Conservation (phyloP, 2,329 filamentous ascomycete genomes). For the Aspergillus sergii region DNA sequence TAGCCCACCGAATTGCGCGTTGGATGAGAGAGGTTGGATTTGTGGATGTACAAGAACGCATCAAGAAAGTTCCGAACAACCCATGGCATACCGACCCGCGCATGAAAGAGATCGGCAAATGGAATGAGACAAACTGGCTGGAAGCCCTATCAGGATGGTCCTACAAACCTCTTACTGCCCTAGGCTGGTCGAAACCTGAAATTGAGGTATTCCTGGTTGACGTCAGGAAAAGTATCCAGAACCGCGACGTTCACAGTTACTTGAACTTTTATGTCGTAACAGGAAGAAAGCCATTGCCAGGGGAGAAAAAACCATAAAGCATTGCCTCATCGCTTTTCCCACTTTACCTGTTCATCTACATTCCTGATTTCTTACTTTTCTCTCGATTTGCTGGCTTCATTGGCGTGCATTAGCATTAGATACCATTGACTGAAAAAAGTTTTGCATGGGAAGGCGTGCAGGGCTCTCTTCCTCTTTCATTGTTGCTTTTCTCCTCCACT, state of each 20-base stretch:
- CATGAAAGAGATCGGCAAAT: slow-evolving; percentile 52
- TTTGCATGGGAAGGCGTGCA: slow-evolving; percentile 29
- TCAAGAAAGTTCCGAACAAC: slow-evolving; percentile 57
- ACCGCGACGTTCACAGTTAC: slow-evolving; percentile 46
- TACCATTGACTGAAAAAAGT: slow-evolving; percentile 27
- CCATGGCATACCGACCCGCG: slow-evolving; percentile 54
- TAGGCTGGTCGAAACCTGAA: slow-evolving; percentile 49
- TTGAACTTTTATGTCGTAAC: slow-evolving; percentile 43
- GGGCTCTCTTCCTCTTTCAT: slow-evolving; percentile 11
- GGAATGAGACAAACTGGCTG: slow-evolving; percentile 51
- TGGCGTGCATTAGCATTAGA: slow-evolving; percentile 31
- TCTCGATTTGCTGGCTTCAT: slow-evolving; percentile 16
- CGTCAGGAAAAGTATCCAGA: slow-evolving; percentile 45
- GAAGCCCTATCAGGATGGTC: slow-evolving; percentile 47
- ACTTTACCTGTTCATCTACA: slow-evolving; percentile 2
- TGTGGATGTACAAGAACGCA: slow-evolving; percentile 56
- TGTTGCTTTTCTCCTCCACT: not conserved
- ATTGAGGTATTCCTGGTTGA: slow-evolving; percentile 51
- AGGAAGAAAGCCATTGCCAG: slow-evolving; percentile 35
- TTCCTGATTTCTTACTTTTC: slow-evolving; percentile 9
- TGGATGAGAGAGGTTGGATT: slow-evolving; percentile 62
- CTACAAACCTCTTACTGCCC: slow-evolving; percentile 45
- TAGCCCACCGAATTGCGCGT: slow-evolving; percentile 56
- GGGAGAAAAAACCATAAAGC: slow-evolving; percentile 16
- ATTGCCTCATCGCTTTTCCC: not conserved